Conservation (phyloP, 23 red algal species). For the Cyanidiococcus yangmingshanensis region DNA sequence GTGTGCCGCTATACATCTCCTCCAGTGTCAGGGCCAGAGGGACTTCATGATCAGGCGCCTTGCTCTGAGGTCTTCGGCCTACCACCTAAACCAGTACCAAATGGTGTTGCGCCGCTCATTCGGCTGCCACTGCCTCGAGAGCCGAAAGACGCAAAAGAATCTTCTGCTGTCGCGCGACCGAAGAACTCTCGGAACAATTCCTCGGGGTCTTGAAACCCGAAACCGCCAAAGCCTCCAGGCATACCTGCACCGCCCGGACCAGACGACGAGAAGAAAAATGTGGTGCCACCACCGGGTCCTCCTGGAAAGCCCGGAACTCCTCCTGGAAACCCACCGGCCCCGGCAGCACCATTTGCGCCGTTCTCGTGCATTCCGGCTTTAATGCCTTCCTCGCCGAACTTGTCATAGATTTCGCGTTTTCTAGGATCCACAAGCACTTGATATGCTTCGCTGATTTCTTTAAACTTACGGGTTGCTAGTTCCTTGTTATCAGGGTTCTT, state of each 20-base stretch:
- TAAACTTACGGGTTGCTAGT: slow-evolving; percentile 71
- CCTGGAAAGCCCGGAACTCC: slow-evolving; percentile 19
- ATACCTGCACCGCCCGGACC: neutral
- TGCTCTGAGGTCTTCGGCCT: slow-evolving; percentile 20
- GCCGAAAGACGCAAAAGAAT: slow-evolving; percentile 17
- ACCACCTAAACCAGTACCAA: slow-evolving; percentile 18
- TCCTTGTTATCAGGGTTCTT: slow-evolving; percentile 90
- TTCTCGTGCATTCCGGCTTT: slow-evolving; percentile 56
- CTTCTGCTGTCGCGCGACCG: slow-evolving; percentile 20
- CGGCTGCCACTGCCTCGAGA: slow-evolving; percentile 36
- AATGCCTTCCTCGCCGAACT: slow-evolving; percentile 89
- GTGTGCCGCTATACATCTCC: slow-evolving; percentile 66
- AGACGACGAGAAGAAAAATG: slow-evolving; percentile 21
- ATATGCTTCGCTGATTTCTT: slow-evolving; percentile 83
- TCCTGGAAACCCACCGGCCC: slow-evolving; percentile 8
- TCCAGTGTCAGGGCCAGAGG: slow-evolving; percentile 57
- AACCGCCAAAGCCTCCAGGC: slow-evolving; percentile 20
- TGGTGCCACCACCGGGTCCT: slow-evolving; percentile 18
- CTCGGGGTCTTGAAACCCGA: slow-evolving; percentile 39
- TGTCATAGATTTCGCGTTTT: slow-evolving; percentile 94
- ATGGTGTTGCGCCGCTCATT: slow-evolving; percentile 29
- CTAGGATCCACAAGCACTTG: slow-evolving; percentile 83
- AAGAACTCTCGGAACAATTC: slow-evolving; percentile 86
- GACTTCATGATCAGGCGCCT: slow-evolving; percentile 75
- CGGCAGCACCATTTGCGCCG: slow-evolving; percentile 24